phyloP scores from a whole-genome alignment of 208 protist species.

The Trypanosoma boissoni region DNA sequence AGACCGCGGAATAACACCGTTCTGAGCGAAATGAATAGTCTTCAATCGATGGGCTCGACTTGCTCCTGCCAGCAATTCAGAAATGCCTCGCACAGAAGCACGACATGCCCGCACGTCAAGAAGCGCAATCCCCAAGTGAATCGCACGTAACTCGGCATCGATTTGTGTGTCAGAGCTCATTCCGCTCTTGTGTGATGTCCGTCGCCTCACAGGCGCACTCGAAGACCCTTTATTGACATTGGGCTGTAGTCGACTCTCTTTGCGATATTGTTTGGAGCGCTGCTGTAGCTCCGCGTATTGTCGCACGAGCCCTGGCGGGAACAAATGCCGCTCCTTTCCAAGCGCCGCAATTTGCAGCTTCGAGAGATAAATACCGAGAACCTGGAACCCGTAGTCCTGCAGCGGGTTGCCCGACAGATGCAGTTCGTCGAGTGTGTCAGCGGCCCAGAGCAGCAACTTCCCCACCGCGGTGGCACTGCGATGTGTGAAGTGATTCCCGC shows the following conservation, averaged over 20 bases:
- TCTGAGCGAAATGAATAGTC: constrained; percentile 41
- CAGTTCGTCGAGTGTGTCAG: constrained; percentile 63
- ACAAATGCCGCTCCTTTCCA: constrained; percentile 35
- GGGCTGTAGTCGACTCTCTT: not conserved
- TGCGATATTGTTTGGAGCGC: not conserved
- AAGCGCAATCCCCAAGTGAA: constrained; percentile 51
- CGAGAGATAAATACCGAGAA: constrained; percentile 64
- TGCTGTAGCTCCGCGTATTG: constrained; percentile 3
- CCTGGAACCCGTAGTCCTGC: constrained; percentile 74
- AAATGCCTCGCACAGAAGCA: constrained; percentile 55
- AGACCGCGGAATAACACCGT: constrained; percentile 29
- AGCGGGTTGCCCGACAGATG: constrained; percentile 55
- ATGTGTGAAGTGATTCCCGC: constrained; percentile 60
- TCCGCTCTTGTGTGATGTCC: too few species aligned
- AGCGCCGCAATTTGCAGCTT: constrained; percentile 43
- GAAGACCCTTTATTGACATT: not conserved
- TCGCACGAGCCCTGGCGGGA: constrained; percentile 30
- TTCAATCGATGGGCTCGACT: constrained; percentile 50
- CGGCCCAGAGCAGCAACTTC: constrained; percentile 57
- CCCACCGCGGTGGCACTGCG: constrained; percentile 59
- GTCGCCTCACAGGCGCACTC: not conserved
- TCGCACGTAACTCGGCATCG: not conserved
- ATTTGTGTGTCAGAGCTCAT: too few species aligned
- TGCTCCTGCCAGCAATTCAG: constrained; percentile 55
- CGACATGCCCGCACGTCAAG: constrained; percentile 62